Evolutionary conservation across 2,329 filamentous ascomycete species (phyloP).

Genomic region (Intubia oerlemansii): DNA sequence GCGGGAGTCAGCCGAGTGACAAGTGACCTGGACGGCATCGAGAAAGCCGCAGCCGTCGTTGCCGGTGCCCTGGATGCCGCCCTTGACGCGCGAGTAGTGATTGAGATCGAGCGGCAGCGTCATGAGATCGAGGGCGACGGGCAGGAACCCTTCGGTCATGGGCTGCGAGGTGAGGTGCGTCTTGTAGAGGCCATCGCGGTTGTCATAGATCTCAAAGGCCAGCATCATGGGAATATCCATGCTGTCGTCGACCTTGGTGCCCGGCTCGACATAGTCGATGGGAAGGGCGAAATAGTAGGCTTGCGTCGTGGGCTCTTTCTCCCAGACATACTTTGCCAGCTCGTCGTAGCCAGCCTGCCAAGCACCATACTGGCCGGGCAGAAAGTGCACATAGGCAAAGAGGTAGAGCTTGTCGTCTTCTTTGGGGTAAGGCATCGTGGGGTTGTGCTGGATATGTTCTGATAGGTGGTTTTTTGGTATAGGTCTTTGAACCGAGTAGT

Average conservation of each 20-base stretch:
- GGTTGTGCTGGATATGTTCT: too few relatives aligned
- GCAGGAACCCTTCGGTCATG: constrained; percentile 13
- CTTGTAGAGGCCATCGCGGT: constrained; percentile 12
- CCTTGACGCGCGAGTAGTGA: constrained; percentile 12
- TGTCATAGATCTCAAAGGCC: constrained; percentile 15
- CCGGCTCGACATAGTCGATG: constrained; percentile 13
- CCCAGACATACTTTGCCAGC: constrained; percentile 15
- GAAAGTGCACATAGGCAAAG: constrained; percentile 14
- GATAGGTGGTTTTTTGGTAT: too few relatives aligned
- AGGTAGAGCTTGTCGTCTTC: constrained; percentile 7
- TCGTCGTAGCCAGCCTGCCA: constrained; percentile 20
- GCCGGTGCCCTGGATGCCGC: constrained; percentile 13
- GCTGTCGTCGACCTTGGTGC: too few relatives aligned
- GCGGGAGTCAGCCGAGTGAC: too few relatives aligned
- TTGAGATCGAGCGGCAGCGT: constrained; percentile 14
- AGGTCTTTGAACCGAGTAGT: too few relatives aligned
- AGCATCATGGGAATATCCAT: constrained; percentile 14
- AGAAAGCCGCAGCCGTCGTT: constrained; percentile 11
- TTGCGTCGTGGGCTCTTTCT: constrained; percentile 15
- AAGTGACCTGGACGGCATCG: constrained; percentile 12
- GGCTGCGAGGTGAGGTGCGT: constrained; percentile 13
- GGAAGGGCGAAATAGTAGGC: constrained; percentile 22
- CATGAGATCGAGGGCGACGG: constrained; percentile 10
- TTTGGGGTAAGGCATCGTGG: constrained; percentile 1
- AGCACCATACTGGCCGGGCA: constrained; percentile 14